Base-by-base conservation (phyloP, 2,329 filamentous ascomycete genomes). In the Paraphaeosphaeria sporulosa region DNA sequence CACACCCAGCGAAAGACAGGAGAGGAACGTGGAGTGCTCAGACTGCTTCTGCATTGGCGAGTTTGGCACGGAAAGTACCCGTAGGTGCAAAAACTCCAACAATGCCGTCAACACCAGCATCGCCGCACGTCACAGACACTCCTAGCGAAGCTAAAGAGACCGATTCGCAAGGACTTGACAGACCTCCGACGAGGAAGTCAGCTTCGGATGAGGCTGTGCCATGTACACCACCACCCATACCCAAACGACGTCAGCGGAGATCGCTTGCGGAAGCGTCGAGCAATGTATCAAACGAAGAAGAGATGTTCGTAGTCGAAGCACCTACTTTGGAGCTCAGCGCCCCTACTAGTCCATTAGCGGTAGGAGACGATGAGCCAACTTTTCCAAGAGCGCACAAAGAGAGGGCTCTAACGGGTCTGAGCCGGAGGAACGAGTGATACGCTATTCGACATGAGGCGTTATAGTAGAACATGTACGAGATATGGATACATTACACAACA, bases 1-100 rank as follows among this genome's bases (percentile, higher is more conserved):
- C 93, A 1, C 86, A 83, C 44, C 90, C 89, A 43, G 89, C 88
- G 38, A 86, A 83, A 59, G 84, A 86, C 7, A 87, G 86, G 70
- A 84, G 69, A 40, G 72, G 65, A 27, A 68, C 64, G 9, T 73
- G 85, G 84, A 50, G 81, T 85, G 17, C 85, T 83, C 60, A 82
- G 82, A 30, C 82, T 38, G 71, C 75, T 10, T 69, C 72, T 0
- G 69, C 72, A 6, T 66, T 76, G 47, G 73, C 68, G 7, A 76
- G 71, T 50, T 63, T 89, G 1, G 86, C 89, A 3, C 89, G 87
- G 71, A 83, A 90, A n/a, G 92, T 90, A 68, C 84, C 87, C 2
- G 78, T 90, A 9, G 79, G 85, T 8, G 54, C 36, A 17, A 58
- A 57, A 46, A 21, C 46, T 7, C 17, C 56, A 4, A 30, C 32